These are phyloP conservation scores for Penicillium sp. DNA, from an alignment of 2,329 filamentous ascomycete genomes.

Conservation along the genomic window DNA sequence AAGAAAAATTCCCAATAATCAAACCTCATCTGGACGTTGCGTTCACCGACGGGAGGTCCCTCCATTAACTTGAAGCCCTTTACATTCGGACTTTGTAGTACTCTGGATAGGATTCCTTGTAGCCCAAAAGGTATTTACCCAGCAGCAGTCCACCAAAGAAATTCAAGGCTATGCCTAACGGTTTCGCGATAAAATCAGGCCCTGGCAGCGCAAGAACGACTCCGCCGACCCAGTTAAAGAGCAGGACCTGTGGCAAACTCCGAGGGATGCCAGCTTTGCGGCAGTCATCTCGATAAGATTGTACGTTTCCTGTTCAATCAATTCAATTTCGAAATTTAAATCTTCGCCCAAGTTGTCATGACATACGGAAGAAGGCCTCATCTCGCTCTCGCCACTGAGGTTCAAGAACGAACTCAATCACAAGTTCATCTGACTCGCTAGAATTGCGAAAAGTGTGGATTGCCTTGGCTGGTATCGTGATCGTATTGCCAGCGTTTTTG, in stretches of 20 bases:
- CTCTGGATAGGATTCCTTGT: constrained; percentile 11
- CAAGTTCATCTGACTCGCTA: constrained; percentile 4
- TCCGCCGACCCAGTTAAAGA: constrained; percentile 12
- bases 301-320: constrained; percentile 8
- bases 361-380: constrained; percentile 14
- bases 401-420: constrained; percentile 11
- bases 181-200: constrained; percentile 1
- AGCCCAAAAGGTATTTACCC: constrained; percentile 15
- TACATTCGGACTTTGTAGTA: constrained; percentile 6
- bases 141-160: constrained; percentile 9
- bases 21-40: no score
- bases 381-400: constrained; percentile 7
- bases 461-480: constrained; percentile 5
- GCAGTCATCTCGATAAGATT: constrained; percentile 18
- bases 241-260: constrained; percentile 11
- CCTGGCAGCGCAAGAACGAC: constrained; percentile 14
- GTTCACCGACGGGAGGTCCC: not conserved
- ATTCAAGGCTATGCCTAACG: constrained; percentile 7
- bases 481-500: constrained; percentile 4
- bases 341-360: not conserved
- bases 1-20: no score
- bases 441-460: constrained; percentile 15
- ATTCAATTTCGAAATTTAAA: no score
- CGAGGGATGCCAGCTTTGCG: constrained; percentile 7
- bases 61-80: not conserved